These are phyloP conservation scores for Pisolithus sp. DNA, from an alignment of 768 basidiomycete genomes.

Conservation along the genomic window DNA sequence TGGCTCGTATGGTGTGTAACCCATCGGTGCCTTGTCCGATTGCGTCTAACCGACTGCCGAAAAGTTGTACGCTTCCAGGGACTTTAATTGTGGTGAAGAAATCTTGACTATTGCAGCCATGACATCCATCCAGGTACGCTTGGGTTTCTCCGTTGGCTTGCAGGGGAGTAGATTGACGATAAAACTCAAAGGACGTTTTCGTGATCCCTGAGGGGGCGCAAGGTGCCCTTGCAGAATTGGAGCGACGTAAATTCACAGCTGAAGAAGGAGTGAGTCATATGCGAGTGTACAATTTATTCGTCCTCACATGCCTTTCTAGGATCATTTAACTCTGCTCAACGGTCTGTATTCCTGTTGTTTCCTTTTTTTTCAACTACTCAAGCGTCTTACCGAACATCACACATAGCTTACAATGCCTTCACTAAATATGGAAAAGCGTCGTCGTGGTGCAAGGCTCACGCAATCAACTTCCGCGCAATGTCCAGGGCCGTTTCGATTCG, in stretches of 20 bases:
- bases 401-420: slow-evolving; percentile 88
- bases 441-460: slow-evolving; percentile 89
- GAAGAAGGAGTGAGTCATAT: slow-evolving; percentile 82
- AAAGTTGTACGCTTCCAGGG: slow-evolving; percentile 81
- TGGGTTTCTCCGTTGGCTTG: background rate
- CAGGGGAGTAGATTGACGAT: background rate
- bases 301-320: slow-evolving; percentile 39
- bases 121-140: slow-evolving; percentile 75
- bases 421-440: slow-evolving; percentile 74
- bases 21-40: background rate
- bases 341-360: slow-evolving; percentile 37
- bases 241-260: slow-evolving; percentile 92
- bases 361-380: background rate
- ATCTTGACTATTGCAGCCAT: slow-evolving; percentile 95
- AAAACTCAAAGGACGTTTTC: slow-evolving; percentile 70
- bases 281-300: background rate
- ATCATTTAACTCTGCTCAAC: slow-evolving; percentile 91
- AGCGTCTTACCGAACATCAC: slow-evolving; percentile 1
- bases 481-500: slow-evolving; percentile 92
- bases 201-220: slow-evolving; percentile 79
- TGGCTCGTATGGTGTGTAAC: slow-evolving; percentile 82
- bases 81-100: slow-evolving; percentile 89
- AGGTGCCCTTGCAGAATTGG: slow-evolving; percentile 84
- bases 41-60: slow-evolving; percentile 1
- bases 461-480: slow-evolving; percentile 89